Conservation (phyloP, 768 basidiomycete genomes). For the Strobilomyces confusus region DNA sequence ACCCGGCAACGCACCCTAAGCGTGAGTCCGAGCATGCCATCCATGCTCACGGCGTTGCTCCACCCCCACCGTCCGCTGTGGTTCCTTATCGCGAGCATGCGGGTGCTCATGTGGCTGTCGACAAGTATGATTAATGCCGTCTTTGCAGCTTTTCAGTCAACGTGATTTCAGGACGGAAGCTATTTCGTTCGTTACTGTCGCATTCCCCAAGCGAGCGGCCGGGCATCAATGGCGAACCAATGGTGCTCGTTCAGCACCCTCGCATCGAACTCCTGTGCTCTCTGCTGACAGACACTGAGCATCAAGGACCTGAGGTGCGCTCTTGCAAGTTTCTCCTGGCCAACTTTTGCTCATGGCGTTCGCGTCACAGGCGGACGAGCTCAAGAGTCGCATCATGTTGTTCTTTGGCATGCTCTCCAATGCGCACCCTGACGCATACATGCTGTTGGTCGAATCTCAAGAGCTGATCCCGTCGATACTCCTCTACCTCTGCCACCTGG, state of each 20-base stretch:
- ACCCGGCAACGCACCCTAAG: conserved; percentile 32
- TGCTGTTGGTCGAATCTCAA: conserved; percentile 42
- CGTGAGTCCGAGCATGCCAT: conserved; percentile 35
- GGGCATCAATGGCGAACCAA: conserved; percentile 16
- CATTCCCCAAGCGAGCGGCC: conserved; percentile 26
- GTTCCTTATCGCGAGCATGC: conserved; percentile 45
- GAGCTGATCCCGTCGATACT: conserved; percentile 65
- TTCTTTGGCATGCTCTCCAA: conserved; percentile 40
- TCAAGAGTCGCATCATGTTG: conserved; percentile 36
- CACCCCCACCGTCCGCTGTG: conserved; percentile 47
- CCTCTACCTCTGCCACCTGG: conserved; percentile 47
- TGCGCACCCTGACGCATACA: conserved; percentile 37
- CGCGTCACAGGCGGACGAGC: conserved; percentile 31
- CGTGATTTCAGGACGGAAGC: conserved; percentile 36
- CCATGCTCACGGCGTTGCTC: conserved; percentile 47
- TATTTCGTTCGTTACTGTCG: conserved; percentile 43
- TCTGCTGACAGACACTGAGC: conserved; percentile 42
- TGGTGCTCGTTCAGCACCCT: conserved; percentile 32
- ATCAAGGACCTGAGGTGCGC: conserved; percentile 40
- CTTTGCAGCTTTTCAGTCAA: conserved; percentile 4
- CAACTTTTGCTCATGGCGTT: not conserved
- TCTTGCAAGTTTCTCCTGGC: not conserved
- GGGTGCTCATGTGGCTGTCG: conserved; percentile 52
- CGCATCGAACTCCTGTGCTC: conserved; percentile 49
- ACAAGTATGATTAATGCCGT: conserved; percentile 32